Base-by-base conservation (phyloP, 768 basidiomycete species). In the Clitopilus hobsonii region DNA sequence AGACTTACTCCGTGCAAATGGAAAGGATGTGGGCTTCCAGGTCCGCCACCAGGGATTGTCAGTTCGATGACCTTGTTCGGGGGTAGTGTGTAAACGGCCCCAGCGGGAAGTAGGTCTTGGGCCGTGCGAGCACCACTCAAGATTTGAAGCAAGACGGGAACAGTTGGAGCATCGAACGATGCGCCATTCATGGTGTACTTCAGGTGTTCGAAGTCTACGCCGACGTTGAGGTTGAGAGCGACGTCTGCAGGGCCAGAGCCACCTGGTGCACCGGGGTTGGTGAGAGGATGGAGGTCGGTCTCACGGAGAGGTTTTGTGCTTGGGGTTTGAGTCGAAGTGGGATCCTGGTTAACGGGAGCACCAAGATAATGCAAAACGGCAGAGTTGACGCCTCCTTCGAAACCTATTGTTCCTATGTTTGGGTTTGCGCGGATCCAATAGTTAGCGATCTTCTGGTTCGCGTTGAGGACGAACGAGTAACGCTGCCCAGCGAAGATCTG, bases 401-500 rank as follows among this genome's bases (percentile, higher is more conserved):
- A 67, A 3, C 56, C 60, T n/a, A n/a, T n/a, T 20, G 54, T 38
- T 5, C 61, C 11, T 14, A 36, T 11, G 6, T 72, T 70, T 2
- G 76, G 74, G 6, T 64, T n/a, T 2, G 73, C 72, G 18, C 69
- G 74, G 48, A 75, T 71, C 73, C 78, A 77, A 49, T 78, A 79
- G 55, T 76, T 78, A 47, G 61, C 66, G 27, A 72, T 51, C 0
- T 59, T 47, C 32, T 66, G 60, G 52, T 65, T 61, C 6, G 67
- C 60, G 36, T 56, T 58, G 56, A 78, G 56, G 8, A 81, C 63
- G 55, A 81, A 66, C 0, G 80, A 82, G 53, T 82, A 82, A 6
- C 80, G 73, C 57, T 82, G 80, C 1, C 73, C 82, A 10, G 69
- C 67, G 52, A 71, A 77, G 49, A 82, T 73, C 6, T 72, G 62